Evolutionary conservation across 2,329 filamentous ascomycete genomes (phyloP), one percentile per base, ranked within the genome.

Genomic region (Fusarium marasasianum): DNA sequence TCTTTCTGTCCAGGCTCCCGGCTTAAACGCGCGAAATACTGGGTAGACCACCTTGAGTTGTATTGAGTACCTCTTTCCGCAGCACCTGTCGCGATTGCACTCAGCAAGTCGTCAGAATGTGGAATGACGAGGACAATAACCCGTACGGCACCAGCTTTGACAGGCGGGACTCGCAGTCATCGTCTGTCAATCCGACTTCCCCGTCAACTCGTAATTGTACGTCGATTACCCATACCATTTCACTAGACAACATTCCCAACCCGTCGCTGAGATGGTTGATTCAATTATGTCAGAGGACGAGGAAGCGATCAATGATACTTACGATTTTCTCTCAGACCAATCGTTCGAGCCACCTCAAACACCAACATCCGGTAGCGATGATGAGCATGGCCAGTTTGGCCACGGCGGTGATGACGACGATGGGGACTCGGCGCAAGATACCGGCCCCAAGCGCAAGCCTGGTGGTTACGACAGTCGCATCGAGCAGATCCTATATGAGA

Each of bases 71-170:
- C 43, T 47, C 38, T 47, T 58, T 58, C 43, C 44, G 54, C 58
- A 75, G 31, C 44, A 51, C 31, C 54, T 47, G 48, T 64, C 62
- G 44, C 63, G 35, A 69, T 75, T 69, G 65, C 67, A 45, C 60
- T 41, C 63, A 66, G 55, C 62, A 63, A 44, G 62, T 56, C 51
- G 65, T 57, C 79, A 78, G 50, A 61, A 98, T 98, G 96, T 98
- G 96, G 96, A 97, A 98, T 88, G 95, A 98, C 87, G 96, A 98
- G 85, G 81, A 98, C 81, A 98, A 98, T 85, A 98, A 98, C 82
- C 96, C 96, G 10, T 98, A 98, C 81, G 95, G 95, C 74, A 90
- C 87, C 79, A 96, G 94, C 83, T 98, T 97, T 86, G 94, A 96
- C 82, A 93, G 93, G 78, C 91, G 94, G 79, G 94, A 97, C 83